Percentiles rank a stretch among this genome's conserved stretches.
Evolutionary conservation across 495 filamentous ascomycete genomes (phyloP).

Genomic region (Penicillium subrubescens): DNA sequence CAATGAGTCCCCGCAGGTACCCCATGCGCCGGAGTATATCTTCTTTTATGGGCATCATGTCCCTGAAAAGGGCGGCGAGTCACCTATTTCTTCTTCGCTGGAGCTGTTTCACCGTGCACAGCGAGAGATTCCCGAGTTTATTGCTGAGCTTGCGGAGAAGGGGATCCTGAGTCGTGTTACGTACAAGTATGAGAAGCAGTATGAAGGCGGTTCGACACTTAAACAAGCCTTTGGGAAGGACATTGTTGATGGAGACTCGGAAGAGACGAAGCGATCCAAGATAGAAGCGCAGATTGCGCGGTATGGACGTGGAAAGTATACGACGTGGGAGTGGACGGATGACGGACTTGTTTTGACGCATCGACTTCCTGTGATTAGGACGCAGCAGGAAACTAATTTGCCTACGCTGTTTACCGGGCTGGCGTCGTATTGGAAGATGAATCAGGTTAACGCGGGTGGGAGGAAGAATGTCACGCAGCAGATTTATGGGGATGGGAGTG

Average conservation of each 20-base stretch:
- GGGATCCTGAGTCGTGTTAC: conserved; percentile 46
- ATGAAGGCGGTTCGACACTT: conserved; percentile 52
- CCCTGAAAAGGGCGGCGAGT: conserved; percentile 49
- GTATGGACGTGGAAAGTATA: conserved; percentile 33
- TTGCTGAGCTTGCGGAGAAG: conserved; percentile 47
- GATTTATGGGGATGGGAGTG: conserved; percentile 52
- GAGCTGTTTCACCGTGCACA: conserved; percentile 52
- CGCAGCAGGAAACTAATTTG: conserved; percentile 50
- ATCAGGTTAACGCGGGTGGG: conserved; percentile 21
- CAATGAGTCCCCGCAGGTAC: conserved; percentile 56
- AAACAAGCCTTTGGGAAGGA: conserved; percentile 55
- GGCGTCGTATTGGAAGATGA: conserved; percentile 48
- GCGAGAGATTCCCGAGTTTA: conserved; percentile 51
- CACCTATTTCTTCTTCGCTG: conserved; percentile 53
- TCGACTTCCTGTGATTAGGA: conserved; percentile 48
- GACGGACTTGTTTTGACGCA: conserved; percentile 44
- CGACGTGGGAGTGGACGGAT: conserved; percentile 53
- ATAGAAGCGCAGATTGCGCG: conserved; percentile 55
- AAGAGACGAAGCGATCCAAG: conserved; percentile 42
- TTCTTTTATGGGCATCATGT: conserved; percentile 49
- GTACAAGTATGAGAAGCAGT: conserved; percentile 49
- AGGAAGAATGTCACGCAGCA: conserved; percentile 30
- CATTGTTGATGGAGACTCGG: conserved; percentile 47
- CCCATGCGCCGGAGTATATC: conserved; percentile 56
- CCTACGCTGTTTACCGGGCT: conserved; percentile 55